Evolutionary conservation across 2,329 filamentous ascomycete genomes (phyloP).

Genomic region (Thelonectria olida): DNA sequence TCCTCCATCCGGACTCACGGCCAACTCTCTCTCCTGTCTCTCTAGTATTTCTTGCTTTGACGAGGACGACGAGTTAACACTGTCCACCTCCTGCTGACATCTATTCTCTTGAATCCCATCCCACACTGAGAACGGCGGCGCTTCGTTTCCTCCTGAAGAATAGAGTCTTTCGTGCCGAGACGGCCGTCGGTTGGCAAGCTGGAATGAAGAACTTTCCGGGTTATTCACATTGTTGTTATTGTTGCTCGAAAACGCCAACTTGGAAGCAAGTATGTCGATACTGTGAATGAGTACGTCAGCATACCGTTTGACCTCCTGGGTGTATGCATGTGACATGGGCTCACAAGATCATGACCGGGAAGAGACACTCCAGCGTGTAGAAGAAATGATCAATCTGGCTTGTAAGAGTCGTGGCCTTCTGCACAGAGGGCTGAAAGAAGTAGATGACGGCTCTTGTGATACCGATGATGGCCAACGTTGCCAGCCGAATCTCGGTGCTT

Average conservation of each 20-base stretch:
- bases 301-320: too few species aligned
- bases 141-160: constrained; percentile 21
- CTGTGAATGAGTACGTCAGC: constrained; percentile 14
- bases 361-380: constrained; percentile 52
- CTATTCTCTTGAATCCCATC: constrained; percentile 18
- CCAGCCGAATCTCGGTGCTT: constrained; percentile 51
- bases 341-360: constrained; percentile 51
- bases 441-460: constrained; percentile 52
- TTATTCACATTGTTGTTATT: constrained; percentile 9
- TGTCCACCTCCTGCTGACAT: constrained; percentile 16
- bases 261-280: constrained; percentile 46
- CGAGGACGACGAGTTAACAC: constrained; percentile 14
- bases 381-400: constrained; percentile 52
- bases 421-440: constrained; percentile 47
- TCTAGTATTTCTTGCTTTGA: constrained; percentile 21
- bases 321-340: not conserved
- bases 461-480: constrained; percentile 48
- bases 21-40: not conserved
- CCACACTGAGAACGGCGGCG: constrained; percentile 22
- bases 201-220: constrained; percentile 23
- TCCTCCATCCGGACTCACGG: constrained; percentile 14
- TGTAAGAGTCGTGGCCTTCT: constrained; percentile 46
- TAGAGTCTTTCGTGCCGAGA: constrained; percentile 8
- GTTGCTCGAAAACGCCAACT: constrained; percentile 36
- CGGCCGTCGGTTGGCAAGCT: constrained; percentile 15